Percentiles rank a stretch among this genome's conserved stretches.
phyloP scores from a whole-genome alignment of 225 moss, liverwort and hornwort genomes.

The Anthoceros angustus region DNA sequence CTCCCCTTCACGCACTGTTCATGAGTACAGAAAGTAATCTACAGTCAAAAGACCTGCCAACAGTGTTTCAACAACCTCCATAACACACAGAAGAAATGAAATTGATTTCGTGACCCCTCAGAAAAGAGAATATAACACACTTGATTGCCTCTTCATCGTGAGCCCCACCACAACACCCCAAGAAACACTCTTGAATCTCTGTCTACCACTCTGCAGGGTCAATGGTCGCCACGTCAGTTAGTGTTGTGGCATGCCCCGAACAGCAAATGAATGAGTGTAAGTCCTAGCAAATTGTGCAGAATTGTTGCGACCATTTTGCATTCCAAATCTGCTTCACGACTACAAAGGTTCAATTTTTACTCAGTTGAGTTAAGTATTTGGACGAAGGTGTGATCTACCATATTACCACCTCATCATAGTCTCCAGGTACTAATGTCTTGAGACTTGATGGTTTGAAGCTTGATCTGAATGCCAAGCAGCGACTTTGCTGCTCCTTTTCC shows the following conservation, averaged over 20 bases:
- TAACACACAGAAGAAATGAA: too few relatives aligned
- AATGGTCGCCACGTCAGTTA: background rate
- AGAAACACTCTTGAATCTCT: constrained; percentile 41
- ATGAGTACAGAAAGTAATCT: background rate
- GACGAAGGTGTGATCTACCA: background rate
- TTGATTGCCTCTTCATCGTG: constrained; percentile 28
- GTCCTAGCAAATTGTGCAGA: background rate
- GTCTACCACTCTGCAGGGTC: constrained; percentile 28
- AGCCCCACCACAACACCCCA: constrained; percentile 50
- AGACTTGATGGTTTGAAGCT: background rate
- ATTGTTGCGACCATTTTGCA: background rate
- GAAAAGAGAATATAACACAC: constrained; percentile 10
- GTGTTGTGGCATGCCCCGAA: background rate
- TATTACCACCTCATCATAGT: background rate
- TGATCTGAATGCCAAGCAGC: background rate
- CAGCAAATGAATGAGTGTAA: background rate
- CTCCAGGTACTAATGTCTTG: background rate
- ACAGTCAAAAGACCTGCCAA: background rate
- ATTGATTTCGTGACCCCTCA: too few relatives aligned
- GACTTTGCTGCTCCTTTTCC: background rate
- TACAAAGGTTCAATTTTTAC: background rate
- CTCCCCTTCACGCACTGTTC: constrained; percentile 30
- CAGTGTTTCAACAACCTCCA: too few relatives aligned
- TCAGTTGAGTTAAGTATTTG: background rate
- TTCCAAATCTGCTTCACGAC: background rate